Conservation (phyloP, 2,329 filamentous ascomycete species). For the Geosmithia flava region DNA sequence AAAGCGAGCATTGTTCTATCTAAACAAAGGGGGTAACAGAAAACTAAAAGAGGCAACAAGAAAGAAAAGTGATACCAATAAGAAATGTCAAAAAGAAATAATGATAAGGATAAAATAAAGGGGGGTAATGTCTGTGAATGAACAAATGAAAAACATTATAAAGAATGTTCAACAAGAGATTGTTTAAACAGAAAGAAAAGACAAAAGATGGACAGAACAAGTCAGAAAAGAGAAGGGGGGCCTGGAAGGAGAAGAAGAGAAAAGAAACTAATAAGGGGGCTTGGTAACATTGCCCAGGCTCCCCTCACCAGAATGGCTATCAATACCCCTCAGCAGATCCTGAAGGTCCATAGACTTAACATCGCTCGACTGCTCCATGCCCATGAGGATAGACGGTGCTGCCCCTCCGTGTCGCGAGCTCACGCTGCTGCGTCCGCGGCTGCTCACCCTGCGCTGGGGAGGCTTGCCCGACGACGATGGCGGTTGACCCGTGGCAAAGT, state of each 20-base stretch:
- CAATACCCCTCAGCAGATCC: constrained; percentile 36
- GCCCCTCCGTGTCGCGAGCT: neutral
- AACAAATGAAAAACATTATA: no score
- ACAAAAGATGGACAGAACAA: no score
- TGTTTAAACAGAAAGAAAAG: no score
- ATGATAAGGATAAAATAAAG: no score
- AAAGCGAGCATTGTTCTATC: neutral
- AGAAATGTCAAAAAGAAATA: constrained; percentile 6
- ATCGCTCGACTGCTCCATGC: constrained; percentile 7
- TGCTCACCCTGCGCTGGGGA: constrained; percentile 25
- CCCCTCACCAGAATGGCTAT: constrained; percentile 32
- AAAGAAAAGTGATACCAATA: neutral
- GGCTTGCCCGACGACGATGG: neutral
- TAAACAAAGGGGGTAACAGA: neutral
- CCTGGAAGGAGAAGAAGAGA: neutral
- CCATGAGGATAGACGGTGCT: neutral
- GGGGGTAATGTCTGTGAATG: no score
- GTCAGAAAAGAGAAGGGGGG: neutral
- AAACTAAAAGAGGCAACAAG: neutral
- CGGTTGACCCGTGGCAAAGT: no score
- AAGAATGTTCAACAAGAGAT: no score
- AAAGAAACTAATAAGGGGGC: constrained; percentile 32
- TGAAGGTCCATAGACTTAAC: constrained; percentile 30
- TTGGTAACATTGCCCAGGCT: constrained; percentile 31
- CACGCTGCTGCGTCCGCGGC: constrained; percentile 23